Evolutionary conservation across 768 basidiomycete genomes (phyloP), one percentile per base, ranked within the genome.

Genomic region (Melanogaster broomeanus): DNA sequence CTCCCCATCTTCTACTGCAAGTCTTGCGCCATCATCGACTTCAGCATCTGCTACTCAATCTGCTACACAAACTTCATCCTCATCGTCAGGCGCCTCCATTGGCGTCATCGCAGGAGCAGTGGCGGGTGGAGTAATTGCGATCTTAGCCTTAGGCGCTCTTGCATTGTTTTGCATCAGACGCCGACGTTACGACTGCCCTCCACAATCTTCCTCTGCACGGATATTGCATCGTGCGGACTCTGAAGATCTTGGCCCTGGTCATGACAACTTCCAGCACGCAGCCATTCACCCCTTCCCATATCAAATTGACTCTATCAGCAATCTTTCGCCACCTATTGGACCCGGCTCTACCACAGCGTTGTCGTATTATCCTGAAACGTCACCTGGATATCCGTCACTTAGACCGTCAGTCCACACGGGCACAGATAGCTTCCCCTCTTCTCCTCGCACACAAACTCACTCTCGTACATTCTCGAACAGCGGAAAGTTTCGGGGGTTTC

Each of bases 1-100:
- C 33, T 86, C 84, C 0, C 83, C 84, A 2, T 76, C 81, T 12
- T 79, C 82, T 5, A 84, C 73, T n/a, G 48, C 53, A n/a, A 57
- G 58, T 16, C 22, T 63, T 25, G 8, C 47, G 48, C 59, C 66
- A 4, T 64, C 71, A 3, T 56, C 61, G 7, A 61, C 66, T 19
- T 48, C 55, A 19, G 21, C 39, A 21, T 33, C 42, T 24, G 7
- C 65, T 11, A 49, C 53, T 21, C 45, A 60, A 34, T 58, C 70
- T 11, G 37, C 67, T 24, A 48, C 59, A 3, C 53, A 62, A 40
- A 57, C 56, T 6, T 42, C 43, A 39, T 42, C 49, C 1, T 55
- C 71, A 39, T 42, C 49, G 1, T 55, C 71, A 1, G 61, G 66
- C 8, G 58, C 73, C 18, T 71, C 79, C 6, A 72, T 73, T 6